phyloP scores from a whole-genome alignment of 495 filamentous ascomycete species.

The Neurospora cerealis region DNA sequence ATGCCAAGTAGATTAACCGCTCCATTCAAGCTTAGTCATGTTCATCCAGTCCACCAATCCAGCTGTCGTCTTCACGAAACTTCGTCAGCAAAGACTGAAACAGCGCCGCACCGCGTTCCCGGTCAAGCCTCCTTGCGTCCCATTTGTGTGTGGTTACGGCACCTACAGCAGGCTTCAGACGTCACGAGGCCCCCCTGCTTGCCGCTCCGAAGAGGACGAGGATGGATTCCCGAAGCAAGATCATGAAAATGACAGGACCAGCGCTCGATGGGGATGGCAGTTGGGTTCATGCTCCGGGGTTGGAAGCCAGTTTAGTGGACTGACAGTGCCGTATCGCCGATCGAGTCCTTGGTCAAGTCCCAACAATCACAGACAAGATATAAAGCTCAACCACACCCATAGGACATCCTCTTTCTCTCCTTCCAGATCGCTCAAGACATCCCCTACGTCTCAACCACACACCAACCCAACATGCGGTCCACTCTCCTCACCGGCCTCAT shows the following conservation, averaged over 20 bases:
- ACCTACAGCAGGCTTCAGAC: conserved; percentile 1
- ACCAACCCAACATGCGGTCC: conserved; percentile 29
- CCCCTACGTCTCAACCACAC: not conserved
- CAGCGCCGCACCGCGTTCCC: conserved; percentile 12
- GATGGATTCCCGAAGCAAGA: not conserved
- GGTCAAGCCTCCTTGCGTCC: not conserved
- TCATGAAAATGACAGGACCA: not conserved
- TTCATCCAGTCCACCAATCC: not conserved
- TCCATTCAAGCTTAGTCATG: not conserved
- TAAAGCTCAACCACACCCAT: not conserved
- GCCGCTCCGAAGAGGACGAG: not conserved
- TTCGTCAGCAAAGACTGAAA: conserved; percentile 7
- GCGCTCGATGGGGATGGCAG: not conserved
- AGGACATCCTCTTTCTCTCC: not conserved
- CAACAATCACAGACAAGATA: not conserved
- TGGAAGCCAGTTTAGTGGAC: not conserved
- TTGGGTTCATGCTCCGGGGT: not conserved
- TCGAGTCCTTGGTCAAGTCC: not conserved
- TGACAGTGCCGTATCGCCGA: conserved; percentile 10
- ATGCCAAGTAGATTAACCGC: conserved; percentile 6
- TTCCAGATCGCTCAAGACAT: not conserved
- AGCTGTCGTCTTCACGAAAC: conserved; percentile 4
- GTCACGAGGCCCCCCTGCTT: not conserved
- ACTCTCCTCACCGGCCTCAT: conserved; percentile 18
- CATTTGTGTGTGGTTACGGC: not conserved